Evolutionary conservation across 257 asterid species (phyloP), one percentile per base, ranked within the genome.

Genomic region (Hygrophila difformis): DNA sequence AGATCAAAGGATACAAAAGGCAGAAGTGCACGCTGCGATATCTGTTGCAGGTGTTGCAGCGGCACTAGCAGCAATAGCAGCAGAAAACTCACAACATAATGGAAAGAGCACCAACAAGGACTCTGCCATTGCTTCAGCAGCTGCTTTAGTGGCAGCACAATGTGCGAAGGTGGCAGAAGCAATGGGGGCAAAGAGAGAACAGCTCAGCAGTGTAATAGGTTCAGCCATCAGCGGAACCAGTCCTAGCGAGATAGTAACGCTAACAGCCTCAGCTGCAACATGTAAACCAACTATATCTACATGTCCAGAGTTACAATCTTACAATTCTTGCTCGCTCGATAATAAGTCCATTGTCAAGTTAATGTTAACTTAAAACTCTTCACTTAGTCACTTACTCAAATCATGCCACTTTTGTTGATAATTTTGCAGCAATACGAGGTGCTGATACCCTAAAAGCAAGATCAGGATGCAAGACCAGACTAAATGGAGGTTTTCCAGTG

Each of bases 31-130:
- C 39, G 97, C 97, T 42, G 95, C 97, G 0, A 49, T 87, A 45
- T 84, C 97, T n/a, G 79, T 87, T 24, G 97, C 95, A 18, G 89
- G 95, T 6, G 80, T 87, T 12, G 97, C 97, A 43, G 95, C 95
- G 11, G 94, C 97, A 3, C 62, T 87, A 35, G 94, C 95, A 0
- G 94, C 95, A 60, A 63, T 81, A 53, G 92, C 97, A 21, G 87
- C 94, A 22, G 94, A 81, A 49, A 79, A 67, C 57, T 57, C 76
- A 4, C 65, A 73, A 48, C 54, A 35, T 10, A 56, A 53, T 26
- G 59, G 50, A 16, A 46, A 60, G 42, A 62, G 39, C 42, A 22
- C 68, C 35, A 34, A 52, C n/a, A 75, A 71, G 52, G 92, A 76
- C 6, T 66, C 92, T 0, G 88, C 92, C 3, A 63, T 84, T 37